Evolutionary conservation across 345 rosid genomes (phyloP).

Genomic region (Eucalyptus pumila): DNA sequence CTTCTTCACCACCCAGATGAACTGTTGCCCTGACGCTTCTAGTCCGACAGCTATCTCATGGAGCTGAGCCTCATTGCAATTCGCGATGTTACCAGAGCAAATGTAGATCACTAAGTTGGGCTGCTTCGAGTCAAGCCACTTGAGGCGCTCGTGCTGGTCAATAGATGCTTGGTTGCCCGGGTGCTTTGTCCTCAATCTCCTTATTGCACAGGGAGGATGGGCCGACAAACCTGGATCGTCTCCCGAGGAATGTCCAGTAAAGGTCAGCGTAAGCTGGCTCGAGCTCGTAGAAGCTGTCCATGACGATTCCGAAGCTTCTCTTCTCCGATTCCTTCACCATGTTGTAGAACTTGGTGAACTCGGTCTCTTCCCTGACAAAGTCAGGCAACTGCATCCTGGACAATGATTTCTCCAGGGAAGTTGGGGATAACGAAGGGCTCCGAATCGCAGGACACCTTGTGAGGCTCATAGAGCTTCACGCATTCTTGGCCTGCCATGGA

Average conservation of each 20-base stretch:
- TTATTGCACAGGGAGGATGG: conserved; percentile 28
- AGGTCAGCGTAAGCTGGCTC: conserved; percentile 39
- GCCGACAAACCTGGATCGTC: conserved; percentile 50
- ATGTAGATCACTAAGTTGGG: too few species aligned
- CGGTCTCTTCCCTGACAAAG: background rate
- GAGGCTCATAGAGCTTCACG: background rate
- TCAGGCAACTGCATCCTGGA: background rate
- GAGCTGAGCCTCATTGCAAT: too few species aligned
- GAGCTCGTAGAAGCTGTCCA: conserved; percentile 72
- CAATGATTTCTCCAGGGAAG: conserved; percentile 14
- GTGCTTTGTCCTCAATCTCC: conserved; percentile 8
- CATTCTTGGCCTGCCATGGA: background rate
- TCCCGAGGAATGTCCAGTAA: conserved; percentile 19
- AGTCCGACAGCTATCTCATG: too few species aligned
- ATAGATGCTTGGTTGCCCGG: conserved; percentile 12
- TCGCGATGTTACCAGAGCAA: too few species aligned
- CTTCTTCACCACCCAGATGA: conserved; percentile 31
- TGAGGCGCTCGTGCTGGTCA: background rate
- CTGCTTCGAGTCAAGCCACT: too few species aligned
- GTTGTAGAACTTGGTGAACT: background rate
- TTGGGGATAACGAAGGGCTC: conserved; percentile 12
- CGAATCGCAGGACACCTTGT: conserved; percentile 7
- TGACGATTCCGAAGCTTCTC: conserved; percentile 42
- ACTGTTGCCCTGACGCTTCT: background rate
- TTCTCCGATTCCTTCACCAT: conserved; percentile 20